phyloP scores from a whole-genome alignment of 139 green algal genomes.

The Chlorella sorokiniana region DNA sequence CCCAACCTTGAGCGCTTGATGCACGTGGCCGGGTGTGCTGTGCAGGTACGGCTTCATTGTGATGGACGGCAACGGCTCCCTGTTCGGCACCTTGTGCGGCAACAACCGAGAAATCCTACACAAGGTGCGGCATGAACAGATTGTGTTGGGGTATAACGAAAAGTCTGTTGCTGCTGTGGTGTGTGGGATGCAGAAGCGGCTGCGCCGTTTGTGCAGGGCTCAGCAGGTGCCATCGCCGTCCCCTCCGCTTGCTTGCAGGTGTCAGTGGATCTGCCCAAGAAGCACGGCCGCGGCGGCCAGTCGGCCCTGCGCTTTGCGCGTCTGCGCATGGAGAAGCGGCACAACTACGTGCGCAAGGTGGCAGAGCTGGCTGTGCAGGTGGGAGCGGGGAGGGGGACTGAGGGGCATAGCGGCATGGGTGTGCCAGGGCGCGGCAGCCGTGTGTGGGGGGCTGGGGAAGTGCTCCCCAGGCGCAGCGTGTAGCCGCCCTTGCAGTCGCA shows the following conservation, averaged over 20 bases:
- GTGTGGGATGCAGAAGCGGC: not conserved
- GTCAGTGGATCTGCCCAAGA: constrained; percentile 98
- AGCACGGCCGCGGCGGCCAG: constrained; percentile 96
- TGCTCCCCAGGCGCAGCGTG: too few relatives aligned
- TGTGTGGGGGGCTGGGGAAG: not conserved
- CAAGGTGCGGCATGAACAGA: constrained; percentile 61
- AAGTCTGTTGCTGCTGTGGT: not conserved
- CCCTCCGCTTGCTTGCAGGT: constrained; percentile 50
- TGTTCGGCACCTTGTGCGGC: constrained; percentile 96
- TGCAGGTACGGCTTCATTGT: constrained; percentile 98
- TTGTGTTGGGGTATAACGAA: not conserved
- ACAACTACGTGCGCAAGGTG: constrained; percentile 97
- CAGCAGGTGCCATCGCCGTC: not conserved
- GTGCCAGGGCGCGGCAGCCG: not conserved
- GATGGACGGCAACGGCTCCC: constrained; percentile 97
- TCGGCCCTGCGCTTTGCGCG: constrained; percentile 98
- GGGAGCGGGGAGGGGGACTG: not conserved
- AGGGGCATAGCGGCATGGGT: not conserved
- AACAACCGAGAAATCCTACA: constrained; percentile 96
- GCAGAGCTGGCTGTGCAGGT: constrained; percentile 39
- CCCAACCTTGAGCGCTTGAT: too few relatives aligned
- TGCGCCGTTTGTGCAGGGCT: not conserved
- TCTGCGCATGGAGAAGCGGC: constrained; percentile 97
- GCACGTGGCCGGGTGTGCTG: too few relatives aligned
- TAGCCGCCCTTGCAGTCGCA: too few relatives aligned